phyloP scores from a whole-genome alignment of 2,329 filamentous ascomycete species.

The Aspergillus fumigatus region DNA sequence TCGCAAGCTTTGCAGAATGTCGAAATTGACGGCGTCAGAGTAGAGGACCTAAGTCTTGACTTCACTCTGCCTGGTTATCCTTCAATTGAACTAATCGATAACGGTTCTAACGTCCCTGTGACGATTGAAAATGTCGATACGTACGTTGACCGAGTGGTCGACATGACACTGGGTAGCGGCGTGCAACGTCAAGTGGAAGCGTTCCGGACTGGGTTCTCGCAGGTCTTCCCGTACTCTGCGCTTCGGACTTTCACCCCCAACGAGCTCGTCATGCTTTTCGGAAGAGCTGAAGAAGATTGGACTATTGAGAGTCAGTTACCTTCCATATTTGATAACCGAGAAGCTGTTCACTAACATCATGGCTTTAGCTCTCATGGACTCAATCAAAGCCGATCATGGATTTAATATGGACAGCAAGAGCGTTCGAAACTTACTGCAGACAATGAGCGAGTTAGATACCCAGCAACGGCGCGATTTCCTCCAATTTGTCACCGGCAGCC shows the following conservation, averaged over 20 bases:
- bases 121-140: slow-evolving; percentile 86
- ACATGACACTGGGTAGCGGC: slow-evolving; percentile 84
- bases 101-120: slow-evolving; percentile 70
- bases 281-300: slow-evolving; percentile 92
- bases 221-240: slow-evolving; percentile 93
- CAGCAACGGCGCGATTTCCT: slow-evolving; percentile 84
- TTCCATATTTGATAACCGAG: background rate
- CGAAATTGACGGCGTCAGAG: slow-evolving; percentile 65
- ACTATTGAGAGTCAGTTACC: slow-evolving; percentile 79
- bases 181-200: slow-evolving; percentile 86
- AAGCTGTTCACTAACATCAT: slow-evolving; percentile 21
- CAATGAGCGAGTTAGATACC: slow-evolving; percentile 80
- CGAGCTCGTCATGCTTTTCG: slow-evolving; percentile 92
- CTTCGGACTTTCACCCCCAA: slow-evolving; percentile 90
- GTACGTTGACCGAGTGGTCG: slow-evolving; percentile 85
- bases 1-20: slow-evolving; percentile 64
- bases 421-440: slow-evolving; percentile 85
- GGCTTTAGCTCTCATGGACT: slow-evolving; percentile 79
- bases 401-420: slow-evolving; percentile 98
- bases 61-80: slow-evolving; percentile 93
- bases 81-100: slow-evolving; percentile 71
- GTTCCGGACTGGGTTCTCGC: slow-evolving; percentile 85
- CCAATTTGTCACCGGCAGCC: slow-evolving; percentile 96
- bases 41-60: slow-evolving; percentile 87
- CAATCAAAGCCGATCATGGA: slow-evolving; percentile 96